A percentile compares a stretch with the other conserved stretches of the same genome.
Conservation (phyloP, 768 basidiomycete species). For the Leccinum ochraceum region DNA sequence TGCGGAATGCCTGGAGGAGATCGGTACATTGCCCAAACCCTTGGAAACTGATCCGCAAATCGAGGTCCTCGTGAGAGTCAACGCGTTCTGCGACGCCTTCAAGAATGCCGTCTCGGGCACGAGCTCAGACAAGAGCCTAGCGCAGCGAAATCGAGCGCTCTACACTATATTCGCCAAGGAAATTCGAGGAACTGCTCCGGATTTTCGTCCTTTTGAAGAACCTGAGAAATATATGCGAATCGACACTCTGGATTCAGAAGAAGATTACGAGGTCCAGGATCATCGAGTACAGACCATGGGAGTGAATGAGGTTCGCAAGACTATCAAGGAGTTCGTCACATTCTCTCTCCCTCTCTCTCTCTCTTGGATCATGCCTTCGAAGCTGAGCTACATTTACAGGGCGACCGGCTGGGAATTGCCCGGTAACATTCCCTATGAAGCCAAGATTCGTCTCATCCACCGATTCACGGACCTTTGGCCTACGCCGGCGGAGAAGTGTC, state of each 20-base stretch:
- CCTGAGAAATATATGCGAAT: constrained; percentile 14
- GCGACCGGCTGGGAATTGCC: constrained; percentile 46
- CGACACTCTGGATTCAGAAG: constrained; percentile 13
- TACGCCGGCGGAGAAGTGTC: constrained; percentile 35
- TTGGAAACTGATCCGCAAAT: constrained; percentile 42
- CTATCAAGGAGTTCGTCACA: constrained; percentile 37
- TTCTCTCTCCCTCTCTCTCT: background rate
- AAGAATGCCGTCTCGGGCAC: constrained; percentile 30
- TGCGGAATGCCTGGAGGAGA: constrained; percentile 29
- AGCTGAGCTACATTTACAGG: constrained; percentile 23
- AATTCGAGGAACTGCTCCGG: constrained; percentile 41
- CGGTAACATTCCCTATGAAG: constrained; percentile 41
- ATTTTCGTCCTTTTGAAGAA: constrained; percentile 38
- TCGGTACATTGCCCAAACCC: constrained; percentile 43
- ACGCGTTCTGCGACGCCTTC: constrained; percentile 45
- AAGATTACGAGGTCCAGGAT: background rate
- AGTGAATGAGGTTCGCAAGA: constrained; percentile 35
- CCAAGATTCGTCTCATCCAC: constrained; percentile 39
- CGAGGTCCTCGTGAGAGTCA: constrained; percentile 47
- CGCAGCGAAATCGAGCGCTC: constrained; percentile 34
- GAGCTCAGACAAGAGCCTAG: constrained; percentile 36
- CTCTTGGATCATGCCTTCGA: background rate
- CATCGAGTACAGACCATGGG: constrained; percentile 23
- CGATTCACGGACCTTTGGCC: constrained; percentile 39
- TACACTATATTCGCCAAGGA: constrained; percentile 37